Evolutionary conservation across 495 filamentous ascomycete genomes (phyloP).

Genomic region (Xylona heveae): DNA sequence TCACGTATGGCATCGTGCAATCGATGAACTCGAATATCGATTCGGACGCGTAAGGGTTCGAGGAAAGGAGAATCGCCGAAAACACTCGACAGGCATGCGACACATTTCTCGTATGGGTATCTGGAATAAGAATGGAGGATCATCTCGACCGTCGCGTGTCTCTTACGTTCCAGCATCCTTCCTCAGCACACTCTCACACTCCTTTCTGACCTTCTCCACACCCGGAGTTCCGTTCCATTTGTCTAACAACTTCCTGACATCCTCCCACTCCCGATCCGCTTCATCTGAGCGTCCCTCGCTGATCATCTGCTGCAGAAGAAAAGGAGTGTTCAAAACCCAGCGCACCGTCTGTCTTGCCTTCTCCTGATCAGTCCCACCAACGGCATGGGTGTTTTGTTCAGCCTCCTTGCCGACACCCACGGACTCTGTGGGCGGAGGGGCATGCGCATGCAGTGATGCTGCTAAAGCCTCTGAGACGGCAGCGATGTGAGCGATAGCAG

Average conservation of each 20-base stretch:
- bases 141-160: background rate
- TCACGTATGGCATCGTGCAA: no score
- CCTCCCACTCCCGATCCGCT: conserved; percentile 39
- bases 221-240: conserved; percentile 20
- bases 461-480: conserved; percentile 1
- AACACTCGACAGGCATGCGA: no score
- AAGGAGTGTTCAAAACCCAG: conserved; percentile 43
- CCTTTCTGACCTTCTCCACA: conserved; percentile 4
- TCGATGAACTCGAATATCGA: no score
- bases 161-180: conserved; percentile 1
- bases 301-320: conserved; percentile 25
- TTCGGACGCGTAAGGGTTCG: no score
- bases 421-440: background rate
- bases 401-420: conserved; percentile 1
- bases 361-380: no score
- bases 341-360: conserved; percentile 27
- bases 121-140: background rate
- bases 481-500: conserved; percentile 6
- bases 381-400: no score
- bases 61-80: no score
- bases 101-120: no score
- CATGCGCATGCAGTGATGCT: background rate
- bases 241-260: conserved; percentile 22
- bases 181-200: background rate
- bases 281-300: conserved; percentile 25